Evolutionary conservation across 1,284 basidiomycete species (phyloP).

Genomic region (Leccinum subrobustum): DNA sequence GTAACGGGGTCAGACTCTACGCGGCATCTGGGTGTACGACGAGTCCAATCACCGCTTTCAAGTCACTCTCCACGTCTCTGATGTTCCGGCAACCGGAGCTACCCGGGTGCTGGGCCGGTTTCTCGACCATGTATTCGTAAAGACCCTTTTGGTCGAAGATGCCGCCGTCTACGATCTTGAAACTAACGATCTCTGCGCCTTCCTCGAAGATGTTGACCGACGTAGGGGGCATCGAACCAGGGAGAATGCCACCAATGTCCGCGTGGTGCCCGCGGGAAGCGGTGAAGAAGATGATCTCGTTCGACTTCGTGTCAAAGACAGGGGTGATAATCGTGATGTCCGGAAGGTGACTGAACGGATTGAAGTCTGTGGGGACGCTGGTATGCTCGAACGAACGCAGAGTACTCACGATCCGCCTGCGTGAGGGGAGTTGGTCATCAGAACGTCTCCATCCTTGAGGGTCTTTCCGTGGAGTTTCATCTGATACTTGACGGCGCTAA

Average conservation of each 20-base stretch:
- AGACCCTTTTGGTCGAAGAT: conserved; percentile 79
- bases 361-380: too few relatives aligned
- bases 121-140: conserved; percentile 80
- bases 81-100: conserved; percentile 84
- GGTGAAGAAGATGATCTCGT: conserved; percentile 88
- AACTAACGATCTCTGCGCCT: conserved; percentile 88
- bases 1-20: background rate
- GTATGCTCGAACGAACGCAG: background rate
- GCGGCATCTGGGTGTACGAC: background rate
- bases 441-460: conserved; percentile 83
- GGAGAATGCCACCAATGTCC: conserved; percentile 74
- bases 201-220: conserved; percentile 91
- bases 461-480: conserved; percentile 70
- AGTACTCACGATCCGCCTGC: conserved; percentile 78
- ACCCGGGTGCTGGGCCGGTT: conserved; percentile 82
- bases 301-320: conserved; percentile 65
- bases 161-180: conserved; percentile 89
- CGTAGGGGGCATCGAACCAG: conserved; percentile 93
- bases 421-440: conserved; percentile 88
- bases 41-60: conserved; percentile 71
- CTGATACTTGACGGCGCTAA: conserved; percentile 86
- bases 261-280: conserved; percentile 90
- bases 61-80: conserved; percentile 86
- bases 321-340: conserved; percentile 92
- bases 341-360: conserved; percentile 57